Base-by-base conservation (phyloP, 257 asterid genomes). In the Eustoma russellianum region DNA sequence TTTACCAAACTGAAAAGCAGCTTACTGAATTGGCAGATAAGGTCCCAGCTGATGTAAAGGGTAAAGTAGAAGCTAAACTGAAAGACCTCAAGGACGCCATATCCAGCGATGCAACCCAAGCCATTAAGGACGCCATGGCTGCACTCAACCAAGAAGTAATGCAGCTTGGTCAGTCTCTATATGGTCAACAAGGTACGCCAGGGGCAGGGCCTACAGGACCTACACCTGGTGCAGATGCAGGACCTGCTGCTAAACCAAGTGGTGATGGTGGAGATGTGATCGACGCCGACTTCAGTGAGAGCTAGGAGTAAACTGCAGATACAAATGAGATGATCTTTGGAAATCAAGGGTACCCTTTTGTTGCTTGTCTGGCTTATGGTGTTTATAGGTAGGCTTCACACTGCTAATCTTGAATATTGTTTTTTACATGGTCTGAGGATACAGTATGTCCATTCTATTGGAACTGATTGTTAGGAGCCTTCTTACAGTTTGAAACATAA, bases 1-100 rank as follows among this genome's bases (percentile, higher is more conserved):
- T 85, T 35, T 92, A 92, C 80, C 99, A 92, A 69, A 88, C 99
- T 2, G 95, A 92, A 73, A 92, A 92, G 80, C 99, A 92, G 72
- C 67, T 92, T 75, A 92, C 78, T 76, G 99, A 92, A 60, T 91
- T 92, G 7, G 95, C 95, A 0, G 99, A 92, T 73, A 92, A 92
- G 71, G 93, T 92, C 33, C 99, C 99, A 6, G 88, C 67, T 34
- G 79, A 81, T 0, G 95, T 92, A 8, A 92, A 92, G 65, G 97
- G 81, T 60, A 86, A 85, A 59, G 97, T 92, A 0, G 99, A 92
- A 79, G 86, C 87, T 0, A 92, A 92, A 73, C 97, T 92, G 5
- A 84, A 83, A 28, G 97, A 92, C 69, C 99, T 92, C 2, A 88
- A 76, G 75, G 85, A 81, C 16, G 95, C 97, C 15, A 79, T 88